These are phyloP conservation scores for Isoetes engelmannii DNA, from an alignment of 83 land plant species.

Conservation along the genomic window DNA sequence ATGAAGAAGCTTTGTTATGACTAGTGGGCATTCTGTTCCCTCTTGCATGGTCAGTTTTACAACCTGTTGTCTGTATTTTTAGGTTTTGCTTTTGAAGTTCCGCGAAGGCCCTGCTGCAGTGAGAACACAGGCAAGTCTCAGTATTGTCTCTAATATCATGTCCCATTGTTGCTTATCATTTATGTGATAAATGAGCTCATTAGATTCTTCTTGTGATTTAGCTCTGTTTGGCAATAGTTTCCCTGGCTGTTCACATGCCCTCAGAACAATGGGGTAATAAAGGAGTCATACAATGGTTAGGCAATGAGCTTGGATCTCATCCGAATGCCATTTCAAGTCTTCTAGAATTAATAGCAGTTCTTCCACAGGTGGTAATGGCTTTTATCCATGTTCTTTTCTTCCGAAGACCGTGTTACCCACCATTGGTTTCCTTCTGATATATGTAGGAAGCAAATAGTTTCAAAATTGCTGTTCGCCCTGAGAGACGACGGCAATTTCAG, in stretches of 20 bases:
- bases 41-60: neutral
- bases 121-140: conserved; percentile 68
- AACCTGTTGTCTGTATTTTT: conserved; percentile 4
- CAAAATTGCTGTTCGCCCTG: conserved; percentile 87
- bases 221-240: conserved; percentile 89
- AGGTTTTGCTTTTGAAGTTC: conserved; percentile 68
- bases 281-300: conserved; percentile 78
- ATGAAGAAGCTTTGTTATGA: too few species aligned
- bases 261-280: conserved; percentile 90
- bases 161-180: neutral
- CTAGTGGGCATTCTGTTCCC: too few species aligned
- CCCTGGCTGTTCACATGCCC: conserved; percentile 81
- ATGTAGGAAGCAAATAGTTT: conserved; percentile 73
- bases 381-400: neutral
- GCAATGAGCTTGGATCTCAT: conserved; percentile 59
- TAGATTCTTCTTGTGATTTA: conserved; percentile 14
- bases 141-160: neutral
- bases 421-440: neutral
- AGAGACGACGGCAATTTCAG: conserved; percentile 85
- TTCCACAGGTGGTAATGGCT: conserved; percentile 63
- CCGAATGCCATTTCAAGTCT: conserved; percentile 55
- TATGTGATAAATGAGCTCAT: neutral
- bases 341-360: conserved; percentile 69
- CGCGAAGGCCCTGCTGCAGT: conserved; percentile 81
- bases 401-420: too few species aligned